A percentile compares a stretch with the other conserved stretches of the same genome.
Evolutionary conservation across 345 rosid species (phyloP).

Genomic region (Eucalyptus globulus): DNA sequence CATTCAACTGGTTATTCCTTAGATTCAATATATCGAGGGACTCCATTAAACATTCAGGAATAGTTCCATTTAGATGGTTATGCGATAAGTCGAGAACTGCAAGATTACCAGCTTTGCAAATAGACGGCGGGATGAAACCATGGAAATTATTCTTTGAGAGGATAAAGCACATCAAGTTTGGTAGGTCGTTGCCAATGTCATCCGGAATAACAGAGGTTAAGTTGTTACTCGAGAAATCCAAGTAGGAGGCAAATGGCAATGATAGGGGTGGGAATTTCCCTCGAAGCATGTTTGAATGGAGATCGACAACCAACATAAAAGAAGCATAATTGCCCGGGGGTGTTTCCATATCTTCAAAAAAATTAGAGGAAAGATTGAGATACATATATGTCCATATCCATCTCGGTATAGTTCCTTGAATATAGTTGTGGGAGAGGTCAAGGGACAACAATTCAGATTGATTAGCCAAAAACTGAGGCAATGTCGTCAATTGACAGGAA

Average conservation of each 20-base stretch:
- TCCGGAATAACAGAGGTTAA: neutral
- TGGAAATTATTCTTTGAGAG: neutral
- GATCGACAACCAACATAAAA: neutral
- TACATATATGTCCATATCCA: conserved; percentile 21
- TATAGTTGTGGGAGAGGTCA: conserved; percentile 37
- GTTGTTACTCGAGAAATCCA: neutral
- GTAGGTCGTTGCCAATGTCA: fast-evolving
- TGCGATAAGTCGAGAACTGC: neutral
- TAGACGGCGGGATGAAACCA: neutral
- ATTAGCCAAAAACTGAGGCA: conserved; percentile 18
- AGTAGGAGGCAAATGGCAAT: fast-evolving
- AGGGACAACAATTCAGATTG: neutral
- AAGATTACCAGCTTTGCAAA: neutral
- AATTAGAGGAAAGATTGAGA: conserved; percentile 14
- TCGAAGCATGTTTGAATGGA: neutral
- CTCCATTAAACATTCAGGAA: neutral
- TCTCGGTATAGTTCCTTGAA: conserved; percentile 14
- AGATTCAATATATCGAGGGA: neutral
- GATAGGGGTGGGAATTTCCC: fast-evolving
- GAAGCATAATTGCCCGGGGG: neutral
- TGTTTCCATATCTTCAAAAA: neutral
- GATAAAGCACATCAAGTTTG: fast-evolving
- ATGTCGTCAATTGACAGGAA: conserved; percentile 14
- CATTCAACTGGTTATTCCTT: too few species aligned
- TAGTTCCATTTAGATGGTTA: neutral